These are phyloP conservation scores for Pseudopyrenochaeta lycopersici DNA, from an alignment of 2,329 filamentous ascomycete genomes.

Conservation along the genomic window DNA sequence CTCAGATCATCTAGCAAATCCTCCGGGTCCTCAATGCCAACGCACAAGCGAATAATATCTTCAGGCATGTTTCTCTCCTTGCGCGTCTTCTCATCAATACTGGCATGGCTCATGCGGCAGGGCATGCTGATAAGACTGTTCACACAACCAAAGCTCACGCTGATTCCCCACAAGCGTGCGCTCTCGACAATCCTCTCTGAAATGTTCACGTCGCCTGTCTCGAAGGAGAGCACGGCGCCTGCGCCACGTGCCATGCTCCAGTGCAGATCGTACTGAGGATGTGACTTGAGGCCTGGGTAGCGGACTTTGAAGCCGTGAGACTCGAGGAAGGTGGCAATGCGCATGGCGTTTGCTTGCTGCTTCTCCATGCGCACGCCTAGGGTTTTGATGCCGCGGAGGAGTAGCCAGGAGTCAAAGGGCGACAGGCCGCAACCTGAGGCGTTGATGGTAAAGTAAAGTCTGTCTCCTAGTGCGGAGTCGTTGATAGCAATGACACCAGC, in stretches of 20 bases:
- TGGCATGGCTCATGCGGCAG: slow-evolving; percentile 98
- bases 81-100: slow-evolving; percentile 94
- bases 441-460: slow-evolving; percentile 97
- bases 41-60: slow-evolving; percentile 93
- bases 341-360: slow-evolving; percentile 91
- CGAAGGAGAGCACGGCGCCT: slow-evolving; percentile 93
- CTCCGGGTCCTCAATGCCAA: slow-evolving; percentile 92
- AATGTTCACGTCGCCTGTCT: slow-evolving; percentile 84
- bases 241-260: slow-evolving; percentile 94
- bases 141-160: slow-evolving; percentile 96
- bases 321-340: slow-evolving; percentile 92
- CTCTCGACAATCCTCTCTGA: slow-evolving; percentile 95
- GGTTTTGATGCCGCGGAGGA: slow-evolving; percentile 96
- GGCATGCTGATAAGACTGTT: slow-evolving; percentile 99
- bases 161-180: slow-evolving; percentile 91
- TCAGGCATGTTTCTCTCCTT: slow-evolving; percentile 79
- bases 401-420: slow-evolving; percentile 94
- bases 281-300: slow-evolving; percentile 91
- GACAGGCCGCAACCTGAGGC: slow-evolving; percentile 92
- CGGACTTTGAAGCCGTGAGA: slow-evolving; percentile 90
- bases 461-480: slow-evolving; percentile 80
- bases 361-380: slow-evolving; percentile 98
- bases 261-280: slow-evolving; percentile 96
- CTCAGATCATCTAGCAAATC: slow-evolving; percentile 94
- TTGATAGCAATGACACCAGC: slow-evolving; percentile 95